Evolutionary conservation across 2,329 filamentous ascomycete species (phyloP), one percentile per base, ranked within the genome.

Genomic region (Aspergillus sp.): DNA sequence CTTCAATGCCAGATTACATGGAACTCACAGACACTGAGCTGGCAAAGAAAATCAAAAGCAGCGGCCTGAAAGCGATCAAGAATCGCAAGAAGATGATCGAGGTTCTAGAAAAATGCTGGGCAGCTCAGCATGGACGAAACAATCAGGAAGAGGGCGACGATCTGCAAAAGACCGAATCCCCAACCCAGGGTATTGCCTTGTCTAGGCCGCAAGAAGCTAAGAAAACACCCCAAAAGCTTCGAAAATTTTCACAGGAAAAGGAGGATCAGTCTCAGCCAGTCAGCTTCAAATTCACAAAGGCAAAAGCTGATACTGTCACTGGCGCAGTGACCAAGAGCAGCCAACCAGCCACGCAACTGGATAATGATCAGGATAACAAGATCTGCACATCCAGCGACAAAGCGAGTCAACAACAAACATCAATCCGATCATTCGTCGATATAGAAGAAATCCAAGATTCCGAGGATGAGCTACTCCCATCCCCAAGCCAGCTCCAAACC

Each of bases 61-160:
- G 87, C 69, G 89, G 89, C 0, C 93, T 93, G 76, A 93, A 93
- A 71, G 80, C 88, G 1, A 79, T 93, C 31, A 91, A 88, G 71
- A 86, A 81, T 59, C 83, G 91, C 19, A 81, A 84, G 53, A 86
- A 86, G 8, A 92, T 91, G 88, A 87, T 93, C 63, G 80, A 85
- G 1, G 75, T 92, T 11, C 78, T 93, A 13, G 80, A 90, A 55
- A 85, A 87, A 69, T 93, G 91, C 73, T 93, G 90, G 89, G 77
- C 84, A 66, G 87, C 86, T 60, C 87, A 87, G 71, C 77, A 82
- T 55, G 67, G 66, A 28, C 62, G 50, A 47, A 9, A 25, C 68
- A 72, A 59, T 64, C 69, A 57, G 48, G 68, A 25, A 23, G 50
- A 23, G 65, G 67, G 17, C 69, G 71, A 48, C 66, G 73, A 57